A percentile compares a stretch with the other conserved stretches of the same genome.
These are phyloP conservation scores for Penicillium coprophilum DNA, from an alignment of 495 filamentous ascomycete species.

Conservation along the genomic window DNA sequence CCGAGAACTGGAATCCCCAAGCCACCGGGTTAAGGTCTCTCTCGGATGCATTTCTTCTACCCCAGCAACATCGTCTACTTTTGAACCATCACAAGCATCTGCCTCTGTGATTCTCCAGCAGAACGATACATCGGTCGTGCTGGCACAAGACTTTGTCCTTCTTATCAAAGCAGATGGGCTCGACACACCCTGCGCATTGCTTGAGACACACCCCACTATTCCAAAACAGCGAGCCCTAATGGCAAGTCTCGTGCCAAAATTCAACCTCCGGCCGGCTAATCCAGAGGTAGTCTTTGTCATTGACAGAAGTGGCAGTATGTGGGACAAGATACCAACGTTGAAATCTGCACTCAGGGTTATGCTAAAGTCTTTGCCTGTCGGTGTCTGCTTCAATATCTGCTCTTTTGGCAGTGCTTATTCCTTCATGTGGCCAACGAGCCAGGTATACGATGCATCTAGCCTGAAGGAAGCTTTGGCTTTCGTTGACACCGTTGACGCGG, in stretches of 20 bases:
- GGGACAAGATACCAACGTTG: conserved; percentile 53
- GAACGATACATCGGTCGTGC: conserved; percentile 7
- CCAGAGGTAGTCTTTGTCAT: conserved; percentile 71
- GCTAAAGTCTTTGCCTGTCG: conserved; percentile 66
- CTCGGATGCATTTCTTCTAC: conserved; percentile 56
- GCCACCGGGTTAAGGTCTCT: conserved; percentile 63
- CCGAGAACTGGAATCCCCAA: conserved; percentile 59
- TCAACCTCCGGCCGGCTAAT: conserved; percentile 49
- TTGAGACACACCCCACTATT: conserved; percentile 62
- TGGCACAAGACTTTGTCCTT: conserved; percentile 50
- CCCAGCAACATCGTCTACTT: conserved; percentile 29
- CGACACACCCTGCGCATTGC: conserved; percentile 56
- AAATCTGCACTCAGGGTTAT: conserved; percentile 62
- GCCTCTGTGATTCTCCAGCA: conserved; percentile 46
- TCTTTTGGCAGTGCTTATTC: conserved; percentile 57
- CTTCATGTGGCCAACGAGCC: conserved; percentile 61
- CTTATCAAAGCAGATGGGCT: conserved; percentile 56
- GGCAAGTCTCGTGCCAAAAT: conserved; percentile 66
- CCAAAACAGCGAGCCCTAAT: conserved; percentile 63
- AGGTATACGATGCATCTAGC: conserved; percentile 51
- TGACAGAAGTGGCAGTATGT: conserved; percentile 70
- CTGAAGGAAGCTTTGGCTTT: conserved; percentile 52
- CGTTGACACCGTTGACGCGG: conserved; percentile 46
- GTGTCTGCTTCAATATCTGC: conserved; percentile 72
- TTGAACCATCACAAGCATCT: conserved; percentile 56